These are phyloP conservation scores for Erigeron canadensis DNA, from an alignment of 129 eudicot species.

Conservation along the genomic window DNA sequence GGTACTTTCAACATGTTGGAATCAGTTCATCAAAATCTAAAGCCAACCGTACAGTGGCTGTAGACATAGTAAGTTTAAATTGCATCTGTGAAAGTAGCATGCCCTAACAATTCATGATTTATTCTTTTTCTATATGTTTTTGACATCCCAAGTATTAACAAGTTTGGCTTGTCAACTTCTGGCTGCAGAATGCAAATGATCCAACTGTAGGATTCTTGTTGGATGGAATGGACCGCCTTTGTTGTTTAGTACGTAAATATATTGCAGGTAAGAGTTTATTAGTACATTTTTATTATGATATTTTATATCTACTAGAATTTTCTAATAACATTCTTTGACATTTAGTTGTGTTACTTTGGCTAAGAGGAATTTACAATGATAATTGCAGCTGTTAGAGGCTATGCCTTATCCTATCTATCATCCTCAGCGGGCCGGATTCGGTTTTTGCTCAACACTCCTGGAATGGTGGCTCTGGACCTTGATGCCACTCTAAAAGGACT, in stretches of 20 bases:
- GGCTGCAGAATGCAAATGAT: constrained; percentile 92
- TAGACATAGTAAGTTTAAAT: constrained; percentile 62
- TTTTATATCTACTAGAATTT: neutral
- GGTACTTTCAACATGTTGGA: constrained; percentile 98
- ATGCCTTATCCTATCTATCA: constrained; percentile 87
- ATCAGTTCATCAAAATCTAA: constrained; percentile 82
- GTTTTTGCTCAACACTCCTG: constrained; percentile 91
- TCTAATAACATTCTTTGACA: no score
- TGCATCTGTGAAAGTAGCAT: constrained; percentile 22
- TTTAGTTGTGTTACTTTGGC: neutral
- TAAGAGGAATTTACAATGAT: constrained; percentile 24
- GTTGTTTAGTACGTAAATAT: constrained; percentile 98
- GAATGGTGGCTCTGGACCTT: constrained; percentile 99
- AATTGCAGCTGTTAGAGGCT: constrained; percentile 91
- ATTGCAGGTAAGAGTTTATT: constrained; percentile 68
- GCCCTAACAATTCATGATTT: constrained; percentile 12
- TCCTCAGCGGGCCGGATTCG: constrained; percentile 94
- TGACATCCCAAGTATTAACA: neutral
- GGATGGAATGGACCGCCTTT: constrained; percentile 97
- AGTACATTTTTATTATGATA: constrained; percentile 11
- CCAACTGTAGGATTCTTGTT: constrained; percentile 93
- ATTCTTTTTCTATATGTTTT: neutral
- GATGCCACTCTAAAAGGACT: constrained; percentile 89
- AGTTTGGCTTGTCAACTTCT: constrained; percentile 30
- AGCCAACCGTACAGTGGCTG: constrained; percentile 69